Evolutionary conservation across 2,329 filamentous ascomycete genomes (phyloP).

Genomic region (Chrysoporthe cubensis): DNA sequence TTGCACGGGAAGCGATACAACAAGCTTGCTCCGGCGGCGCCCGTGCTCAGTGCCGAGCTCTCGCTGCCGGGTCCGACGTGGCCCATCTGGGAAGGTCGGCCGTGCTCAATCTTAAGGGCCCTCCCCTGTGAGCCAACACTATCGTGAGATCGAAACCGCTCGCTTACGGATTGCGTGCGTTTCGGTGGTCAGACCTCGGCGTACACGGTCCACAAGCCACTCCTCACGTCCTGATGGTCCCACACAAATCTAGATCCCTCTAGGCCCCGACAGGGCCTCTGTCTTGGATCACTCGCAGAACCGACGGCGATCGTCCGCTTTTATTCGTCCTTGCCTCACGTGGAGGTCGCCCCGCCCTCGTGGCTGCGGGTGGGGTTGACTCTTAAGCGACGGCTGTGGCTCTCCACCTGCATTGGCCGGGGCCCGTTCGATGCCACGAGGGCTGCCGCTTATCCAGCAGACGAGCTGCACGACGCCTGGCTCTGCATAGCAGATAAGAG

Average conservation of each 20-base stretch:
- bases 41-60: not conserved
- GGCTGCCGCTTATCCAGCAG: too few species aligned
- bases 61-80: not conserved
- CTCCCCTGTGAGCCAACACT: not conserved
- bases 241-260: slow-evolving; percentile 1
- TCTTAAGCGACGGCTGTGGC: too few species aligned
- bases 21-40: not conserved
- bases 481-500: too few species aligned
- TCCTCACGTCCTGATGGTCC: not conserved
- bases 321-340: not conserved
- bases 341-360: too few species aligned
- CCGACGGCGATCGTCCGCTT: not conserved
- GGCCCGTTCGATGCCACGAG: too few species aligned
- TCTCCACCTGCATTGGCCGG: too few species aligned
- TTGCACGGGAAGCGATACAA: not conserved
- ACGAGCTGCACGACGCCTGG: too few species aligned
- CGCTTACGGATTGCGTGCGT: slow-evolving; percentile 6
- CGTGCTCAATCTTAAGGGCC: not conserved
- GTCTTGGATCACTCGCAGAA: not conserved
- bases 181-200: slow-evolving; percentile 4
- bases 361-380: too few species aligned
- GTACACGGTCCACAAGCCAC: not conserved
- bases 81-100: slow-evolving; percentile 5
- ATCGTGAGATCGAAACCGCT: not conserved
- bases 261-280: not conserved